Conservation (phyloP, 2,329 filamentous ascomycete genomes). For the Diplodia mutila region DNA sequence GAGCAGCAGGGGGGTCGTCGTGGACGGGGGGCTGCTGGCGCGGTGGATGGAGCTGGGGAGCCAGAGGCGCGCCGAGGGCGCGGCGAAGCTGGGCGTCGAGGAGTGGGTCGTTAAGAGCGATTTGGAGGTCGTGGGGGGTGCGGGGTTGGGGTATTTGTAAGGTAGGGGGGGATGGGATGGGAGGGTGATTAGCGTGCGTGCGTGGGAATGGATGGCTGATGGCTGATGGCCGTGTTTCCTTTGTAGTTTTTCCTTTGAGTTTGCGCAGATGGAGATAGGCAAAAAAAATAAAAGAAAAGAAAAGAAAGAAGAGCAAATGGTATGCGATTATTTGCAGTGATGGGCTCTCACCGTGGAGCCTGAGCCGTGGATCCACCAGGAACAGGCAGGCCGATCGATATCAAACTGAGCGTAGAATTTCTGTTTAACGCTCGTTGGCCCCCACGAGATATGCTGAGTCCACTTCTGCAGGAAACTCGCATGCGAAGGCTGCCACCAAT, state of each 20-base stretch:
- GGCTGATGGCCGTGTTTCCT: neutral
- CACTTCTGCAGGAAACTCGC: neutral
- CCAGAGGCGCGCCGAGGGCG: conserved; percentile 71
- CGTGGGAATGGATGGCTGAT: neutral
- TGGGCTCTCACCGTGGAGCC: no score
- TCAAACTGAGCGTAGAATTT: no score
- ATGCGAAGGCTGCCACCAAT: neutral
- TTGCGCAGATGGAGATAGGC: neutral
- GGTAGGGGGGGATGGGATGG: neutral
- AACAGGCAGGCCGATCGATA: no score
- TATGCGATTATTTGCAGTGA: neutral
- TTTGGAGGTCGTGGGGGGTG: conserved; percentile 67
- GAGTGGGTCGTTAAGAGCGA: conserved; percentile 71
- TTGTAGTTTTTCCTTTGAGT: neutral
- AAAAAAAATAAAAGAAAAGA: neutral
- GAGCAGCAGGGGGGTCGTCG: conserved; percentile 61
- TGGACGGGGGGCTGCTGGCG: conserved; percentile 73
- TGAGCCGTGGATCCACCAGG: no score
- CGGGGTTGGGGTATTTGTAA: conserved; percentile 60
- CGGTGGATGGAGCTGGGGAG: conserved; percentile 77
- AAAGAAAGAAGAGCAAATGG: neutral
- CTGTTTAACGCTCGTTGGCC: no score
- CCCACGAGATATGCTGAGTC: neutral
- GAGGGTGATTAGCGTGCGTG: neutral
- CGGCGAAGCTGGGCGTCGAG: conserved; percentile 71